These are phyloP conservation scores for Candida vartiovaarae DNA, from an alignment of 805 yeast species.

Conservation along the genomic window DNA sequence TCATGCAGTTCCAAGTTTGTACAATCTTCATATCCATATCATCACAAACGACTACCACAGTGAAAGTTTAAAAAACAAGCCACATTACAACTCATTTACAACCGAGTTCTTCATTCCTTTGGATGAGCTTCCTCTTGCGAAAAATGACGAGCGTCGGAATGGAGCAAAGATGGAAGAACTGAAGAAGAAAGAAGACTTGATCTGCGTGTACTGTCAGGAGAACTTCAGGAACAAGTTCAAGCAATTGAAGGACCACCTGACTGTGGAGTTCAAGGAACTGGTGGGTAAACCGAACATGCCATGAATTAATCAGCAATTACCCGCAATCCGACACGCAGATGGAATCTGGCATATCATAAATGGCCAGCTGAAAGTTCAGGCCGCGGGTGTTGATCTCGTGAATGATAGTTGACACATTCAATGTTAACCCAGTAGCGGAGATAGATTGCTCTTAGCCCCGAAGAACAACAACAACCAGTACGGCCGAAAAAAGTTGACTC, in stretches of 20 bases:
- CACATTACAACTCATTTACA: constrained; percentile 67
- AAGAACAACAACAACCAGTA: no score
- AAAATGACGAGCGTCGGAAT: constrained; percentile 35
- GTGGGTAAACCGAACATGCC: no score
- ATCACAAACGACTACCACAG: constrained; percentile 59
- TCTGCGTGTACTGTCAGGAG: constrained; percentile 35
- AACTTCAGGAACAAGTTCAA: constrained; percentile 38
- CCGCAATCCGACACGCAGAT: no score
- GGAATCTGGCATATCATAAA: no score
- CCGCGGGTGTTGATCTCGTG: no score
- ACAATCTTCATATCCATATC: constrained; percentile 67
- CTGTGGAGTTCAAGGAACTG: constrained; percentile 25
- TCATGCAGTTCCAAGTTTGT: constrained; percentile 65
- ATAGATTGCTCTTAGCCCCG: no score
- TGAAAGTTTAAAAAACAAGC: constrained; percentile 45
- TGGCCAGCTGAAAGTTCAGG: no score
- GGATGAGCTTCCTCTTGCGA: constrained; percentile 37
- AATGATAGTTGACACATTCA: no score
- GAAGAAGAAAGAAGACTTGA: constrained; percentile 29
- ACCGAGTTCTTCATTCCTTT: constrained; percentile 57
- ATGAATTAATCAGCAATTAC: no score
- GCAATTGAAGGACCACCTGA: constrained; percentile 34
- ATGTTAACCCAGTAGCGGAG: no score
- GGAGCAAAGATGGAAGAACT: constrained; percentile 32
- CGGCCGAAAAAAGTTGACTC: no score